Percentiles rank a stretch among this genome's conserved stretches.
These are phyloP conservation scores for Hibiscus syriacus DNA, from an alignment of 345 rosid genomes.

Conservation along the genomic window DNA sequence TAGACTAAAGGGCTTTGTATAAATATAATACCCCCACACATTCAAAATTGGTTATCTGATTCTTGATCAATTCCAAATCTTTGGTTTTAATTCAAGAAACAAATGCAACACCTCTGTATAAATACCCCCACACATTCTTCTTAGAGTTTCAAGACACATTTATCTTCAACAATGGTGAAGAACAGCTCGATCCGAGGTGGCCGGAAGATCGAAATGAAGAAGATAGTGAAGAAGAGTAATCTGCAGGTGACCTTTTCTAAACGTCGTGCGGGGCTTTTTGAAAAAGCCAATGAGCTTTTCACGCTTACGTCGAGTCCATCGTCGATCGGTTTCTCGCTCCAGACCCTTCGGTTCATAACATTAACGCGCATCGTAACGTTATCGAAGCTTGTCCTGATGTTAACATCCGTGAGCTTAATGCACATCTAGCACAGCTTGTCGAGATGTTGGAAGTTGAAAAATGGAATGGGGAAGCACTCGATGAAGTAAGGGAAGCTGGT, in stretches of 20 bases:
- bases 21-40: too few species aligned
- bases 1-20: too few species aligned
- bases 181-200: slow-evolving; percentile 21
- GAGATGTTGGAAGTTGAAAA: slow-evolving; percentile 42
- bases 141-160: not conserved
- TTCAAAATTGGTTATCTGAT: too few species aligned
- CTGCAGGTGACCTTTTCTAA: slow-evolving; percentile 58
- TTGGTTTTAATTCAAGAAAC: not conserved
- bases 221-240: slow-evolving; percentile 26
- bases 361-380: not conserved
- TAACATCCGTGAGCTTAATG: slow-evolving; percentile 31
- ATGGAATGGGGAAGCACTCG: slow-evolving; percentile 31
- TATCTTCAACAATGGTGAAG: not conserved
- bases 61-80: not conserved
- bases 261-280: slow-evolving; percentile 41
- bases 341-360: not conserved
- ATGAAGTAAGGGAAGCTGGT: slow-evolving; percentile 16
- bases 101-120: not conserved
- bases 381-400: slow-evolving; percentile 35
- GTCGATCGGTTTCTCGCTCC: slow-evolving; percentile 25
- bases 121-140: not conserved
- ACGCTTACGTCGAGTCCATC: slow-evolving; percentile 32
- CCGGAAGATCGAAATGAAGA: slow-evolving; percentile 18
- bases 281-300: slow-evolving; percentile 52
- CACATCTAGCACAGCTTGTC: slow-evolving; percentile 23